Conservation (phyloP, 768 basidiomycete genomes). For the Sistotremastrum niveocremeum region DNA sequence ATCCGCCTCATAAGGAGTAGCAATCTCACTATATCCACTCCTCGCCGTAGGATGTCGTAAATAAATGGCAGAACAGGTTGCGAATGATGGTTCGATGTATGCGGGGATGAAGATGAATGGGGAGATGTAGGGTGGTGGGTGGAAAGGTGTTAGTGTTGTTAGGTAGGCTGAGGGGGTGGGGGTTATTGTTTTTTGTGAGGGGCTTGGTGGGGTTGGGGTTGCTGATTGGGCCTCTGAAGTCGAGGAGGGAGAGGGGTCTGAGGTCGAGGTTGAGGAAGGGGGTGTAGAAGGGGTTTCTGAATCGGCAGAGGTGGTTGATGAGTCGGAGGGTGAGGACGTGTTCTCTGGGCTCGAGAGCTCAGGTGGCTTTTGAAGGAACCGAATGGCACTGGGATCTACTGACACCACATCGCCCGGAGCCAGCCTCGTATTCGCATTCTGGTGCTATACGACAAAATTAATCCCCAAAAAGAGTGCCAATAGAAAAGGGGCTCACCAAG, state of each 20-base stretch:
- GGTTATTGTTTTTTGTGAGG: constrained; percentile 2
- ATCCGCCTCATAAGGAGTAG: constrained; percentile 91
- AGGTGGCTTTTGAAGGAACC: constrained; percentile 41
- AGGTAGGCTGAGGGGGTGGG: constrained; percentile 5
- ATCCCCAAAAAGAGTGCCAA: background rate
- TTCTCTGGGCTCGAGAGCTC: constrained; percentile 1
- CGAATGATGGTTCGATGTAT: constrained; percentile 75
- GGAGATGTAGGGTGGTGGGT: constrained; percentile 74
- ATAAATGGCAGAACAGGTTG: constrained; percentile 84
- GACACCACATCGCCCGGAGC: constrained; percentile 92
- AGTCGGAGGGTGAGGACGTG: too few relatives aligned
- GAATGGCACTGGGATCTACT: constrained; percentile 69
- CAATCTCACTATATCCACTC: constrained; percentile 92
- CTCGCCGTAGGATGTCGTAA: constrained; percentile 93
- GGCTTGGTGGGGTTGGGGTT: constrained; percentile 3
- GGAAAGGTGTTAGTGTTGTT: constrained; percentile 49
- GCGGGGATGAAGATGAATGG: constrained; percentile 92
- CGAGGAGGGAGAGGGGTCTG: background rate
- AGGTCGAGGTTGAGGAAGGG: background rate
- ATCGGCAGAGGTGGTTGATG: too few relatives aligned
- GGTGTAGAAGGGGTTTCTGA: background rate
- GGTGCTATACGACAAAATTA: constrained; percentile 37
- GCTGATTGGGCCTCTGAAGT: background rate
- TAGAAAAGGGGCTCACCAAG: constrained; percentile 40
- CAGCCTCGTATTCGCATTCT: constrained; percentile 72